Conservation (phyloP, 2,329 filamentous ascomycete genomes). For the Lachnellula occidentalis region DNA sequence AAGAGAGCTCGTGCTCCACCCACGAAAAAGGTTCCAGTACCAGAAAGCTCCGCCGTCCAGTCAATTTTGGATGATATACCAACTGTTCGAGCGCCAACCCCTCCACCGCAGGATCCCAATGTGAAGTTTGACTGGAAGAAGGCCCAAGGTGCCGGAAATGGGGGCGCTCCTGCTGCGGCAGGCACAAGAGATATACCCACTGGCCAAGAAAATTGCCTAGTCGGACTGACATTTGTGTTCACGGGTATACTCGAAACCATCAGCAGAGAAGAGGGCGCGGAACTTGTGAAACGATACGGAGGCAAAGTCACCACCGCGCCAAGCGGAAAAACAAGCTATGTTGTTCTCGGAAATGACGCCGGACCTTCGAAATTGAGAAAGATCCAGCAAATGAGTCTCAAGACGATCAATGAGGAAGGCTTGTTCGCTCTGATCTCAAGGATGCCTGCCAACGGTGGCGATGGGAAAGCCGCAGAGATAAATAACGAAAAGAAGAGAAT, state of each 20-base stretch:
- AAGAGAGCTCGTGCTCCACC: slow-evolving; percentile 30
- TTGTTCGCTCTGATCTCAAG: slow-evolving; percentile 77
- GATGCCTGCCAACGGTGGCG: slow-evolving; percentile 80
- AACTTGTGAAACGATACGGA: slow-evolving; percentile 86
- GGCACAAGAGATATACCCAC: slow-evolving; percentile 68
- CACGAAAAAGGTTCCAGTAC: slow-evolving; percentile 55
- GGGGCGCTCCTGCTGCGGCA: slow-evolving; percentile 53
- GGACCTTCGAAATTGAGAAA: slow-evolving; percentile 89
- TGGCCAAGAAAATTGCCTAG: slow-evolving; percentile 83
- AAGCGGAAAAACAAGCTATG: slow-evolving; percentile 89
- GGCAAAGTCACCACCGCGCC: slow-evolving; percentile 83
- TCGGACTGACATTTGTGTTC: slow-evolving; percentile 89
- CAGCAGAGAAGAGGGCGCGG: slow-evolving; percentile 77
- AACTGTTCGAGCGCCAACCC: slow-evolving; percentile 74
- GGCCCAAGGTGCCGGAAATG: slow-evolving; percentile 51
- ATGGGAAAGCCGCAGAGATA: slow-evolving; percentile 81
- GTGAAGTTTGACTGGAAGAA: slow-evolving; percentile 78
- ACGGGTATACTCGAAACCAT: slow-evolving; percentile 80
- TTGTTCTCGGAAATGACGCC: slow-evolving; percentile 85
- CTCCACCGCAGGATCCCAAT: slow-evolving; percentile 65
- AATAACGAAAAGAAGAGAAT: slow-evolving; percentile 77
- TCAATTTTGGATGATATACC: slow-evolving; percentile 86
- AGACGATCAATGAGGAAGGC: slow-evolving; percentile 90
- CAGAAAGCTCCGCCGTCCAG: slow-evolving; percentile 68
- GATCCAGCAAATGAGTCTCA: slow-evolving; percentile 73